Conservation (phyloP, 169 alveolate species). For the Perkinsus chesapeaki region DNA sequence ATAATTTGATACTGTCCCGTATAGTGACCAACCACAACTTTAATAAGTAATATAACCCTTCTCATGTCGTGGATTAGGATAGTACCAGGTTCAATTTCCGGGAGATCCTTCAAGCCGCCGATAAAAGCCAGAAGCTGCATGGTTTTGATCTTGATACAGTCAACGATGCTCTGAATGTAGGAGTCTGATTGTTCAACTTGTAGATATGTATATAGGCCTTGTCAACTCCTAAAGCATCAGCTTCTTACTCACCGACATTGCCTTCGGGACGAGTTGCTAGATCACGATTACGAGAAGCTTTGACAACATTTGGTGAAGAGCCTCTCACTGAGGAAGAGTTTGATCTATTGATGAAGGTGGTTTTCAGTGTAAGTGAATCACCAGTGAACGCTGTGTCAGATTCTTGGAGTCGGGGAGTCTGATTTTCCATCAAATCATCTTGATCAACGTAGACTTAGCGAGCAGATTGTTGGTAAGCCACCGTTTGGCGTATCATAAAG, state of each 20-base stretch:
- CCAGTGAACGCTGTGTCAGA: neutral
- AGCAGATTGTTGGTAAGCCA: neutral
- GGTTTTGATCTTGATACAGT: neutral
- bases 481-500: too few relatives aligned
- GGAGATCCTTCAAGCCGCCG: neutral
- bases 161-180: neutral
- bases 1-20: neutral
- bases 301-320: neutral
- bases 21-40: neutral
- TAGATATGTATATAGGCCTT: neutral
- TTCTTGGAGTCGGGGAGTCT: neutral
- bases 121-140: neutral
- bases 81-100: neutral
- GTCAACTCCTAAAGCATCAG: neutral
- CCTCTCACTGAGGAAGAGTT: neutral
- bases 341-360: neutral
- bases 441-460: neutral
- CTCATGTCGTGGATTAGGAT: neutral
- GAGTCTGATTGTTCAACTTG: too few relatives aligned
- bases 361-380: neutral
- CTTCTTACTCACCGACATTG: neutral
- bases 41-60: neutral
- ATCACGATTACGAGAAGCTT: neutral
- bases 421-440: neutral
- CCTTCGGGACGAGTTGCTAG: neutral